A percentile compares a stretch with the other conserved stretches of the same genome.
Conservation (phyloP, 2,329 filamentous ascomycete species). For the Aspergillus fructus region DNA sequence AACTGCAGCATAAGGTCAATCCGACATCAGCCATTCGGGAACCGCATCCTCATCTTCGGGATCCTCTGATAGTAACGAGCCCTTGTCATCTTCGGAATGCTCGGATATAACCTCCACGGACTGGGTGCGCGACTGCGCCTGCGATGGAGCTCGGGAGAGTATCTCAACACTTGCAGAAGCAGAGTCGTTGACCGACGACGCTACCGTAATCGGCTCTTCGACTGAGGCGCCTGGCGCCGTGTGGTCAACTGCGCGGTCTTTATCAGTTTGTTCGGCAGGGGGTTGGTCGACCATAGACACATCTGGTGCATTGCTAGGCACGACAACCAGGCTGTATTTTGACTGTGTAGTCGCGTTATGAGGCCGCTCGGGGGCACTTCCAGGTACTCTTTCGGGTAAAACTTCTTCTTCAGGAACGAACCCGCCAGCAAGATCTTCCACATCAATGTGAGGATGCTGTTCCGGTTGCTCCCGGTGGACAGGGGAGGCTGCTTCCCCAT, state of each 20-base stretch:
- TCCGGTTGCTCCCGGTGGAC: neutral
- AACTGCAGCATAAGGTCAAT: slow-evolving; percentile 15
- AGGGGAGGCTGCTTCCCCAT: slow-evolving; percentile 14
- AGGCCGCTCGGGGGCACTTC: neutral
- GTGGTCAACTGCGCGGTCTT: neutral
- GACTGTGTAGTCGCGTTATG: neutral
- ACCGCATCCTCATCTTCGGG: slow-evolving; percentile 66
- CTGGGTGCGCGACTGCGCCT: slow-evolving; percentile 10
- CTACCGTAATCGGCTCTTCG: slow-evolving; percentile 24
- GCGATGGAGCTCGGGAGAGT: slow-evolving; percentile 21
- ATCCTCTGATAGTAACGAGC: slow-evolving; percentile 59
- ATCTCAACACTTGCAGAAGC: slow-evolving; percentile 27
- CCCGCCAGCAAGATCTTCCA: slow-evolving; percentile 19
- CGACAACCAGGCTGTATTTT: slow-evolving; percentile 33
- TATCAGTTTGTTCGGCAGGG: neutral
- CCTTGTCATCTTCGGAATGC: slow-evolving; percentile 40
- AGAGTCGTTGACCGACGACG: slow-evolving; percentile 26
- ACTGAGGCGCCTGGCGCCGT: slow-evolving; percentile 22
- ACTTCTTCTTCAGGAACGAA: slow-evolving; percentile 19
- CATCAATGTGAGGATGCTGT: neutral
- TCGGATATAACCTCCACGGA: slow-evolving; percentile 17
- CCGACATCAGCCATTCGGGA: slow-evolving; percentile 59
- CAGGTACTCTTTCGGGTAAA: neutral
- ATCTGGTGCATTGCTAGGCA: slow-evolving; percentile 18
- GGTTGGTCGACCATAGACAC: neutral